Conservation (phyloP, 108 stramenopile genomes). For the Schizochytrium sp. region DNA sequence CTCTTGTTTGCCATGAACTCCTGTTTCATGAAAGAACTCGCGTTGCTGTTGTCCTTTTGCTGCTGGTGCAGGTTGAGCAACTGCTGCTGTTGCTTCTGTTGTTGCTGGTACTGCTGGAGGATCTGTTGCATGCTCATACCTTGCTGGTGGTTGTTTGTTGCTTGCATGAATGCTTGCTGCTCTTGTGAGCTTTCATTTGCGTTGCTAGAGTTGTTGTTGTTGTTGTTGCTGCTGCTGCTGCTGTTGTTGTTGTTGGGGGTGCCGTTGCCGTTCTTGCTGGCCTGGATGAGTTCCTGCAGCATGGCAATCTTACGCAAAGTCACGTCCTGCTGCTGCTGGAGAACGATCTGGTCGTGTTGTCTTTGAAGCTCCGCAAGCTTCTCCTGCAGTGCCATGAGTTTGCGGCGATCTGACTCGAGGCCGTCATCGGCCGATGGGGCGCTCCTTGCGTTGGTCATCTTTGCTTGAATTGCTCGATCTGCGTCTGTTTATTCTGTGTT, state of each 20-base stretch:
- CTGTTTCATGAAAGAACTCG: too few species aligned
- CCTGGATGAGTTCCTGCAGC: constrained; percentile 37
- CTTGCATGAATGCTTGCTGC: neutral
- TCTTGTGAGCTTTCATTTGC: neutral
- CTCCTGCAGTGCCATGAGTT: constrained; percentile 32
- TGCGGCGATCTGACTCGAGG: constrained; percentile 19
- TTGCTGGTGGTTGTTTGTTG: too few species aligned
- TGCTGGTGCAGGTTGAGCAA: too few species aligned
- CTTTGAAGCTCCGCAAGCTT: constrained; percentile 25
- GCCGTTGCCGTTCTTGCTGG: neutral
- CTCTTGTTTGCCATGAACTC: too few species aligned
- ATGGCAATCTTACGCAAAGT: constrained; percentile 22
- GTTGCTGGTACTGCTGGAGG: too few species aligned
- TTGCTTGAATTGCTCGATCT: neutral
- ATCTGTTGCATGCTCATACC: too few species aligned
- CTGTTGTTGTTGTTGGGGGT: neutral
- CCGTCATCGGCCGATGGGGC: neutral
- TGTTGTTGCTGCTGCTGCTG: constrained; percentile 28
- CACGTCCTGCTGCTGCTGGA: constrained; percentile 38
- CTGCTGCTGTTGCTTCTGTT: too few species aligned
- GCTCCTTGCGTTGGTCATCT: neutral
- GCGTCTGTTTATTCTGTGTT: neutral
- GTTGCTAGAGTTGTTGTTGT: neutral
- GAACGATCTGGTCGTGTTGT: constrained; percentile 24
- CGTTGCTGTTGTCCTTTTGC: too few species aligned